These are phyloP conservation scores for Monosporascus cannonballus DNA, from an alignment of 2,329 filamentous ascomycete species.

Conservation along the genomic window DNA sequence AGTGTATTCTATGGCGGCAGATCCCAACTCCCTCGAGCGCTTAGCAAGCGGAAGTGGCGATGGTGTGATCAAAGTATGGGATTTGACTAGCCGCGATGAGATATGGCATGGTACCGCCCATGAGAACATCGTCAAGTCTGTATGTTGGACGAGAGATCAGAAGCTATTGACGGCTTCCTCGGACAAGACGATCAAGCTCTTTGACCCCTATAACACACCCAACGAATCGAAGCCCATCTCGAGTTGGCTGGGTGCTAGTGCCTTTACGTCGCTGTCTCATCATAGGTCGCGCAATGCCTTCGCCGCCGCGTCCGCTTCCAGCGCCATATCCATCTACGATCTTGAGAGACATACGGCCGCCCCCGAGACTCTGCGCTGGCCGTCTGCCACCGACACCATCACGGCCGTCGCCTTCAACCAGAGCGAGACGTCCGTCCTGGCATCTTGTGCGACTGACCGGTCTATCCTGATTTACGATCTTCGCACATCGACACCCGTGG, in stretches of 20 bases:
- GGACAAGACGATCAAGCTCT: constrained; percentile 84
- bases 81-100: constrained; percentile 66
- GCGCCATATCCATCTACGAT: constrained; percentile 82
- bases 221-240: constrained; percentile 65
- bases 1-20: constrained; percentile 74
- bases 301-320: constrained; percentile 64
- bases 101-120: constrained; percentile 73
- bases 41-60: constrained; percentile 85
- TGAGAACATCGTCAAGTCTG: constrained; percentile 86
- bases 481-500: constrained; percentile 75
- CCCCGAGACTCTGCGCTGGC: constrained; percentile 79
- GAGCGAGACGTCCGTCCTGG: constrained; percentile 85
- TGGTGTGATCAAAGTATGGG: constrained; percentile 91
- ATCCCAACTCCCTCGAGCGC: constrained; percentile 65
- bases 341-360: constrained; percentile 74
- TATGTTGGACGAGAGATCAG: constrained; percentile 82
- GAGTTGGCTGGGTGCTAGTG: constrained; percentile 76
- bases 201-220: constrained; percentile 76
- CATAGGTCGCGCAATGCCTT: constrained; percentile 76
- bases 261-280: constrained; percentile 79
- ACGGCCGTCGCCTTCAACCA: constrained; percentile 86
- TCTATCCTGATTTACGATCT: constrained; percentile 89
- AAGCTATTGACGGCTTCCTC: constrained; percentile 82
- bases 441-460: constrained; percentile 77
- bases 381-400: constrained; percentile 84